These are phyloP conservation scores for Exserohilum turcica DNA, from an alignment of 2,329 filamentous ascomycete genomes.

Conservation along the genomic window DNA sequence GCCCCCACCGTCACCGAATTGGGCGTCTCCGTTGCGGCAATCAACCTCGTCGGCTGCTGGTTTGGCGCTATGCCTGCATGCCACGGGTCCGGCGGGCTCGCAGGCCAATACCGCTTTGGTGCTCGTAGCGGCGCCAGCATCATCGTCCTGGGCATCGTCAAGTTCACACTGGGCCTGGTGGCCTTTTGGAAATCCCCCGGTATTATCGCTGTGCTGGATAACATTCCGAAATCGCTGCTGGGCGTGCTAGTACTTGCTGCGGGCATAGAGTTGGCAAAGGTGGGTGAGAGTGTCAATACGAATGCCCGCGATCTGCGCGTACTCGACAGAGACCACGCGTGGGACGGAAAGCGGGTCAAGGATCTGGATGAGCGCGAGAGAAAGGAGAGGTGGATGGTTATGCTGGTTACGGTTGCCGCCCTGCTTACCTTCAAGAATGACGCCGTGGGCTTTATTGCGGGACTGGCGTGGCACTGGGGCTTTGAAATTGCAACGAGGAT, in stretches of 20 bases:
- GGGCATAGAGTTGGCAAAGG: constrained; percentile 83
- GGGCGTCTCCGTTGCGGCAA: constrained; percentile 78
- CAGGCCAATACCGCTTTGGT: constrained; percentile 89
- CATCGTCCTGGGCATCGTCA: constrained; percentile 76
- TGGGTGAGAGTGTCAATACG: constrained; percentile 83
- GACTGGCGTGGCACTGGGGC: constrained; percentile 77
- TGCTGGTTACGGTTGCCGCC: constrained; percentile 84
- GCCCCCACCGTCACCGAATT: constrained; percentile 75
- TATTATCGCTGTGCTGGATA: constrained; percentile 70
- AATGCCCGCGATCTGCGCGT: constrained; percentile 64
- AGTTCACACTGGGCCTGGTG: constrained; percentile 73
- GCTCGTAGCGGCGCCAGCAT: constrained; percentile 85
- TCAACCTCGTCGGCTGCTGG: constrained; percentile 87
- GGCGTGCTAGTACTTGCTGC: constrained; percentile 90
- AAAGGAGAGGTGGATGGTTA: constrained; percentile 80
- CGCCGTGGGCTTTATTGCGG: constrained; percentile 81
- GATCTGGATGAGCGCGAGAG: constrained; percentile 70
- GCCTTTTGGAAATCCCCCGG: constrained; percentile 68
- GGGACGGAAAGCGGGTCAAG: constrained; percentile 54
- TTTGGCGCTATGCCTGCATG: constrained; percentile 96
- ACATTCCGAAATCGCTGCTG: constrained; percentile 77
- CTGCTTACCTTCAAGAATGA: constrained; percentile 89
- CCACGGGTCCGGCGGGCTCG: constrained; percentile 88
- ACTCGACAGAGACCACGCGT: constrained; percentile 33
- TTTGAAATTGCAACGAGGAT: constrained; percentile 52